Evolutionary conservation across 2,329 filamentous ascomycete genomes (phyloP), one percentile per base, ranked within the genome.

Genomic region (Parastagonospora nodorum): DNA sequence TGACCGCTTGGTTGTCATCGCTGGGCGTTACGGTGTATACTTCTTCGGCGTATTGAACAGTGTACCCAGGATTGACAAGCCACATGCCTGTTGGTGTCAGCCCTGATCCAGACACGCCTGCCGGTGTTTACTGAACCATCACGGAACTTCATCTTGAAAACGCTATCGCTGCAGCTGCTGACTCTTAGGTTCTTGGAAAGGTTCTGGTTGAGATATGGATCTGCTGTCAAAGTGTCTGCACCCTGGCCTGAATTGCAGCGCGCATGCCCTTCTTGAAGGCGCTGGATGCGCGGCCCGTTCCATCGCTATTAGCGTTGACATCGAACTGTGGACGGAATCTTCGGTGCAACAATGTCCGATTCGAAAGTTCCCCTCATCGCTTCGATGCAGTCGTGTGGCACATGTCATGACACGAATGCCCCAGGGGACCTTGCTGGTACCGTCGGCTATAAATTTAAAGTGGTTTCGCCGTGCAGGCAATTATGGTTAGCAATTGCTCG

Each of bases 31-130:
- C 74, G 8, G 79, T 77, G 64, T 84, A 81, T 12, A 88, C 76
- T 53, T 88, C 84, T 70, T 88, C 85, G 30, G 85, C 86, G 60
- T 88, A 88, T 64, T 87, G 83, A 24, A 85, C 78, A 42, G 78
- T 77, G 66, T 80, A 82, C 69, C 85, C 81, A 49, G 30, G 32
- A 40, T 82, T 84, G 36, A 81, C 78, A 42, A 88, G 75, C 86
- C 86, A 88, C 85, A 88, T 86, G 58, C 77, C 77, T 79, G 39
- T 12, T 28, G 8, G 8, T 6, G 38, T 67, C 36, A 63, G 51
- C 48, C 15, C 45, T 27, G 42, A 38, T 38, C 43, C 27, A 19
- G 6, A 1, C 11, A n/a, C 19, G 24, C 5, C 2, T 3, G 27
- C 36, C 11, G 12, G 37, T 46, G n/a, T 16, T 19, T 16, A 40